Evolutionary conservation across 2,329 filamentous ascomycete genomes (phyloP), one percentile per base, ranked within the genome.

Genomic region (Fusarium equiseti): DNA sequence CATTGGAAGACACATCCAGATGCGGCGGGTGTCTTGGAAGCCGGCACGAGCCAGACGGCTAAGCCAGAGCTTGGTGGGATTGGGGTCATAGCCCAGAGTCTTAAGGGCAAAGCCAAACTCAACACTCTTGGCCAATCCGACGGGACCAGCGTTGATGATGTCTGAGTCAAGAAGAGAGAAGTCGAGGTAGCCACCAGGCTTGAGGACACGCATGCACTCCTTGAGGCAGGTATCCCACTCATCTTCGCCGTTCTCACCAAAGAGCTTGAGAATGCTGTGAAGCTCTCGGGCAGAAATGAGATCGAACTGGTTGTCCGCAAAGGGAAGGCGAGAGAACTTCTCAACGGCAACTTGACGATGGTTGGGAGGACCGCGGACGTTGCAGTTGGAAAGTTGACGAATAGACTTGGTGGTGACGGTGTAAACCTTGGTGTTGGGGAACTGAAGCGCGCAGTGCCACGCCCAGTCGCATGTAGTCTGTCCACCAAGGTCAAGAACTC

Each of bases 21-120:
- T 91, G 61, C 96, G 90, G 77, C 93, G 94, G 68, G 94, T 87
- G 43, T 91, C 87, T n/a, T 86, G 85, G 77, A 98, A 98, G 15
- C 94, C 92, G 15, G 91, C 90, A 56, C 90, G 88, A 58, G 87
- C 84, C 43, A 99, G 86, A 50, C 95, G 90, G 20, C 86, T 83
- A 5, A 98, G 84, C 84, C 95, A 98, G 61, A 87, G 86, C 81
- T 93, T 94, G 16, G 94, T 96, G 0, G 95, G 93, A 55, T 85
- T 85, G 4, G 95, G 90, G 78, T 98, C 96, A 79, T 98, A 98
- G 31, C 95, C 95, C 5, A 95, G 88, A 0, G 92, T 95, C 81
- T 92, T 92, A 66, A 99, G 90, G 55, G 92, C 91, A 84, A 96
- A 97, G 43, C 92, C 92, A 77, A 99, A 98, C 80, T 98, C 95